A percentile compares a stretch with the other conserved stretches of the same genome.
Conservation (phyloP, 1,139 yeast species). For the Kodamaea alishanica region DNA sequence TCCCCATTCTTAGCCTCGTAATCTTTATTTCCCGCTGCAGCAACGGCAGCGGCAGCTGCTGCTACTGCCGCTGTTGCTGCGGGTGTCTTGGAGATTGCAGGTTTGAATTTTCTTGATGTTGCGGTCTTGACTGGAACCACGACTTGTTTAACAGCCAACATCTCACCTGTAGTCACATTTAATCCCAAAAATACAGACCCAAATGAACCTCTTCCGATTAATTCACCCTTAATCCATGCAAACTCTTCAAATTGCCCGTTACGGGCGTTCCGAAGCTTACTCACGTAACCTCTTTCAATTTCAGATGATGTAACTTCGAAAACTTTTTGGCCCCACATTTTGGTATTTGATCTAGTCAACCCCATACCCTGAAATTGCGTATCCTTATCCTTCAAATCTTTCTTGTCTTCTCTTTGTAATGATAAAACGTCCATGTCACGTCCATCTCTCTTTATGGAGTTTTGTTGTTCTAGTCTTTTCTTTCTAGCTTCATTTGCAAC, state of each 20-base stretch:
- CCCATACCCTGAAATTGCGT: constrained; percentile 14
- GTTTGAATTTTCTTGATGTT: constrained; percentile 9
- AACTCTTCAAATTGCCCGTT: constrained; percentile 74
- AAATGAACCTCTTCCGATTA: constrained; percentile 94
- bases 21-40: constrained; percentile 25
- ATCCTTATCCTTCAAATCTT: neutral
- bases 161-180: constrained; percentile 95
- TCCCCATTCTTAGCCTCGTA: constrained; percentile 42
- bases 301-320: constrained; percentile 84
- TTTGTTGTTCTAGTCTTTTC: constrained; percentile 46
- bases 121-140: constrained; percentile 51
- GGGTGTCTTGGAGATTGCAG: neutral
- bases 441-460: constrained; percentile 40
- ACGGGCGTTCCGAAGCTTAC: constrained; percentile 56
- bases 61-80: constrained; percentile 2
- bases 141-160: constrained; percentile 98
- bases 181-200: constrained; percentile 93
- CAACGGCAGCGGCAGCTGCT: constrained; percentile 13
- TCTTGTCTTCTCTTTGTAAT: neutral
- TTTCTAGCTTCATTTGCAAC: constrained; percentile 85
- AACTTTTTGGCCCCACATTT: constrained; percentile 95
- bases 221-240: constrained; percentile 97
- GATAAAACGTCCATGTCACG: neutral
- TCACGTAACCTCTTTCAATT: constrained; percentile 54
- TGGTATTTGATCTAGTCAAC: constrained; percentile 75